These are phyloP conservation scores for Candida khao-thaluensis DNA, from an alignment of 805 yeast species.

Conservation along the genomic window DNA sequence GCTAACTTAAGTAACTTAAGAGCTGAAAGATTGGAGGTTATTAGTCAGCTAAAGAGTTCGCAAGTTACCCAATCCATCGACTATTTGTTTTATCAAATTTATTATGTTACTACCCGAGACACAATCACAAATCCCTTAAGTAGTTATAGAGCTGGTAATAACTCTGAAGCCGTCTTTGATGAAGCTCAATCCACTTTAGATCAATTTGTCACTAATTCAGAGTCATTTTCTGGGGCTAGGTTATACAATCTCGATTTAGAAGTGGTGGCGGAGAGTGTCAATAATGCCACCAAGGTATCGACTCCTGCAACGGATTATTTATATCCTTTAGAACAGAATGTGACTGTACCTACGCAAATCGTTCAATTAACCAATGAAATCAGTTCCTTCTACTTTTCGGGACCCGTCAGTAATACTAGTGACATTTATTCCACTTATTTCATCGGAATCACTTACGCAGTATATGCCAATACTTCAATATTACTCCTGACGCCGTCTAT, in stretches of 20 bases:
- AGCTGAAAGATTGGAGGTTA: constrained; percentile 69
- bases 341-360: constrained; percentile 48
- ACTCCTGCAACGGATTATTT: constrained; percentile 34
- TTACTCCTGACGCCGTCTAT: constrained; percentile 52
- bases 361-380: constrained; percentile 21
- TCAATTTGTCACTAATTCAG: constrained; percentile 64
- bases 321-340: constrained; percentile 51
- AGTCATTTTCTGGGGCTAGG: constrained; percentile 59
- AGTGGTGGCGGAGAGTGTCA: constrained; percentile 41
- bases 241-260: constrained; percentile 62
- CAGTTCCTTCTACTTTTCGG: constrained; percentile 45
- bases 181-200: constrained; percentile 49
- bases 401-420: constrained; percentile 55
- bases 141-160: constrained; percentile 70
- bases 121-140: constrained; percentile 60
- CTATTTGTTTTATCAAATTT: constrained; percentile 64
- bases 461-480: constrained; percentile 71
- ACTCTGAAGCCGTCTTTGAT: constrained; percentile 42
- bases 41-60: constrained; percentile 77
- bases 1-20: constrained; percentile 58
- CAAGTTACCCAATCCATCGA: constrained; percentile 71
- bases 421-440: constrained; percentile 40
- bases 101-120: constrained; percentile 61
- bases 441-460: constrained; percentile 76
- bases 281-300: constrained; percentile 27